These are phyloP conservation scores for Candida hungchunana DNA, from an alignment of 805 yeast species.

Conservation along the genomic window DNA sequence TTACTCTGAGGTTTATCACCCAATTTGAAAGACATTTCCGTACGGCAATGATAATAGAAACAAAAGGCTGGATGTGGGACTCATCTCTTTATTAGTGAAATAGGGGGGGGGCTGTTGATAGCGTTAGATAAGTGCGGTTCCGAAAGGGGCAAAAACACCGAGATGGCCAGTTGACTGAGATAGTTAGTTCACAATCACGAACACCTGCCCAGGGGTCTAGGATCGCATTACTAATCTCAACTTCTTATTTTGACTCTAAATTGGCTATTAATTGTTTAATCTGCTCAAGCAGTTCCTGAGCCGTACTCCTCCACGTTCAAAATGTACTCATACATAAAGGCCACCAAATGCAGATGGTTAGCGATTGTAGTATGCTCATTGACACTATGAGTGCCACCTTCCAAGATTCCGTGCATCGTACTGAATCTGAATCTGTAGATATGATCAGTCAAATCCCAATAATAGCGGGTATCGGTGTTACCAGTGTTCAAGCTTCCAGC, in stretches of 20 bases:
- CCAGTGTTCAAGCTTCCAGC: constrained; percentile 63
- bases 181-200: no score
- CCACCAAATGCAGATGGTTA: constrained; percentile 48
- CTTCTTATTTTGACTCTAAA: no score
- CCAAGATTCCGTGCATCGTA: constrained; percentile 30
- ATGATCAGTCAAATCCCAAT: constrained; percentile 57
- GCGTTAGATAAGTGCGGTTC: background rate
- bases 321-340: constrained; percentile 46
- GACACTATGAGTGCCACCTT: constrained; percentile 48
- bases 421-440: constrained; percentile 61
- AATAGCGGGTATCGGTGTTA: constrained; percentile 66
- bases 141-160: background rate
- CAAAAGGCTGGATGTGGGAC: no score
- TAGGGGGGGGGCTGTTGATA: no score
- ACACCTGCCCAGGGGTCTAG: background rate
- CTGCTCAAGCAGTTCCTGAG: no score
- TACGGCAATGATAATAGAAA: no score
- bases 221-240: no score
- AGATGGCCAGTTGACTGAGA: no score
- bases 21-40: no score
- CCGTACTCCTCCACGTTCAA: constrained; percentile 35
- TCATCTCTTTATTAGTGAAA: no score
- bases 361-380: constrained; percentile 50
- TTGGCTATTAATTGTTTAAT: no score
- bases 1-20: no score